phyloP scores from a whole-genome alignment of 768 basidiomycete genomes.

The Amanita molliuscula region DNA sequence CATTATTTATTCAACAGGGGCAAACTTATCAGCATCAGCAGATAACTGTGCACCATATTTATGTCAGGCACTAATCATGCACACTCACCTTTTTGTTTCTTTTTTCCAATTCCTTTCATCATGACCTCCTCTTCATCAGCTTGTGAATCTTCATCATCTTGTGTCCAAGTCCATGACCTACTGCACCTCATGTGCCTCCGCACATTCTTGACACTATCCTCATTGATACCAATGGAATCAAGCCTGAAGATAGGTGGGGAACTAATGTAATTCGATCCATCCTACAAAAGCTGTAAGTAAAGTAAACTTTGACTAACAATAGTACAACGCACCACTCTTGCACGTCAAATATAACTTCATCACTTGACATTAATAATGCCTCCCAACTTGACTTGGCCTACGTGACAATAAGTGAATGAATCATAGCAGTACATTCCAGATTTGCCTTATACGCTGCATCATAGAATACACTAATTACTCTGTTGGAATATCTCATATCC shows the following conservation, averaged over 20 bases:
- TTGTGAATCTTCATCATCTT: too few relatives aligned
- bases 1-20: too few relatives aligned
- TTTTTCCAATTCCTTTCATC: too few relatives aligned
- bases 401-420: constrained; percentile 1
- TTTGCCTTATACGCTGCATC: constrained; percentile 41
- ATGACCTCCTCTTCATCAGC: too few relatives aligned
- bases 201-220: too few relatives aligned
- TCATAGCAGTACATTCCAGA: neutral
- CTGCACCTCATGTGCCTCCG: too few relatives aligned
- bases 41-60: too few relatives aligned
- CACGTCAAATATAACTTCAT: constrained; percentile 31
- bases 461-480: constrained; percentile 37
- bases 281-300: constrained; percentile 11
- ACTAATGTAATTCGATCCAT: constrained; percentile 37
- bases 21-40: too few relatives aligned
- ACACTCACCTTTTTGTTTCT: too few relatives aligned
- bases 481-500: too few relatives aligned
- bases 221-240: constrained; percentile 48
- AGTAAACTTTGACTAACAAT: neutral
- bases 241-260: constrained; percentile 27
- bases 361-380: constrained; percentile 15
- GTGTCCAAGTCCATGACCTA: too few relatives aligned
- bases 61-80: too few relatives aligned
- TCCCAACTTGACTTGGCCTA: constrained; percentile 26
- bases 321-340: constrained; percentile 34